Evolutionary conservation across 345 rosid species (phyloP).

Genomic region (Sisymbrium irio): DNA sequence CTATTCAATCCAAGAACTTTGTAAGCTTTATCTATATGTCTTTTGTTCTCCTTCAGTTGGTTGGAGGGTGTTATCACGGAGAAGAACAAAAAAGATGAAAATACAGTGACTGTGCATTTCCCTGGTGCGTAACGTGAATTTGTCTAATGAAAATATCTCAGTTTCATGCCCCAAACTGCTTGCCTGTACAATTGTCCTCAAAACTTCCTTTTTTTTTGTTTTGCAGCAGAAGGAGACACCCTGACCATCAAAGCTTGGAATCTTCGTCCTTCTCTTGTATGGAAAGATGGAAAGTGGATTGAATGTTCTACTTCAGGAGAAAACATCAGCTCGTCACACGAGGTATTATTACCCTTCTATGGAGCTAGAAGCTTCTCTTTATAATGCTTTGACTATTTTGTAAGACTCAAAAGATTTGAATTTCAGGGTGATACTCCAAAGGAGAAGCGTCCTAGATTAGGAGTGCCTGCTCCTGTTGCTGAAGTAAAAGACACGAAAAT

Average conservation of each 20-base stretch:
- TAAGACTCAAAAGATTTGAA: conserved; percentile 16
- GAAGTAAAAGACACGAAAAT: conserved; percentile 51
- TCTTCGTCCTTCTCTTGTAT: conserved; percentile 79
- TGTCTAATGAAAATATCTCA: conserved; percentile 5
- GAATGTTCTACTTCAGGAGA: conserved; percentile 60
- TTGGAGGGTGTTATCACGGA: conserved; percentile 87
- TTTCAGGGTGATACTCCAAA: conserved; percentile 84
- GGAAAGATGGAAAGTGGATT: conserved; percentile 91
- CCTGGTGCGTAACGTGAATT: conserved; percentile 51
- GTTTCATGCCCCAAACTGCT: not conserved
- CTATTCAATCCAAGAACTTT: not conserved
- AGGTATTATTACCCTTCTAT: conserved; percentile 41
- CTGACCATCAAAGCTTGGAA: conserved; percentile 65
- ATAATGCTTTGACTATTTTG: conserved; percentile 1
- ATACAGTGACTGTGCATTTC: conserved; percentile 60
- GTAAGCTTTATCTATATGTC: conserved; percentile 1
- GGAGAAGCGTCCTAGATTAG: conserved; percentile 70
- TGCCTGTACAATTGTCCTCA: not conserved
- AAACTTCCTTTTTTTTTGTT: not conserved
- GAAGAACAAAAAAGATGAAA: conserved; percentile 78
- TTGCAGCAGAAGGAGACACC: conserved; percentile 69
- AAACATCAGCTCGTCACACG: conserved; percentile 39
- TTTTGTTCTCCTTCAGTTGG: conserved; percentile 62
- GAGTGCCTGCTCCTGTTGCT: conserved; percentile 41
- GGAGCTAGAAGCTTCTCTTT: conserved; percentile 15